Conservation (phyloP, 768 basidiomycete species). For the Mycena epipterygia region DNA sequence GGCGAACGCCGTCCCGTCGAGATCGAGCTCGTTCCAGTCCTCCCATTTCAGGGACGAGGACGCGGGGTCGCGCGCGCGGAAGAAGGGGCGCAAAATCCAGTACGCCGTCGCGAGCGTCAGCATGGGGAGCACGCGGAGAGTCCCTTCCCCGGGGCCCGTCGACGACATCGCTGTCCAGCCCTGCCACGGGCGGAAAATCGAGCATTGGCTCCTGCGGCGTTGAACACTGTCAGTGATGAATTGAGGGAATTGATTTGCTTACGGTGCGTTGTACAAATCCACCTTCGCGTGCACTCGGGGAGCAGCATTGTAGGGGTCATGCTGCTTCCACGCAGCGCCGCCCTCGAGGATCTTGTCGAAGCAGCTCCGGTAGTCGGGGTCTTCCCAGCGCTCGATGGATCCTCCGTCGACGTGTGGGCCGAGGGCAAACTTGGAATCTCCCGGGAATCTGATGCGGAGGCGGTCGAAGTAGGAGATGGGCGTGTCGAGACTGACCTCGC, state of each 20-base stretch:
- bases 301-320: conserved; percentile 65
- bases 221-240: conserved; percentile 14
- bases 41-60: conserved; percentile 52
- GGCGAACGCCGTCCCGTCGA: conserved; percentile 65
- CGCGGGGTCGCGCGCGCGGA: conserved; percentile 52
- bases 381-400: conserved; percentile 70
- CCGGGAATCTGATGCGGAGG: conserved; percentile 78
- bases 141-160: conserved; percentile 73
- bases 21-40: conserved; percentile 72
- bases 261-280: conserved; percentile 75
- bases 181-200: conserved; percentile 53
- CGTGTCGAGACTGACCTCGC: conserved; percentile 61
- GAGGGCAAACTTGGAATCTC: conserved; percentile 75
- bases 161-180: conserved; percentile 68
- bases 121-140: conserved; percentile 72
- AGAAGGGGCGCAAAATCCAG: conserved; percentile 75
- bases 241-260: conserved; percentile 41
- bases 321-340: conserved; percentile 57
- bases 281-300: conserved; percentile 65
- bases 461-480: conserved; percentile 85
- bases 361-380: conserved; percentile 55
- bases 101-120: conserved; percentile 70
- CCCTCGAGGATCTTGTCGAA: conserved; percentile 60
- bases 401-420: conserved; percentile 73
- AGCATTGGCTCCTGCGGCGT: conserved; percentile 47